Conservation (phyloP, 1,284 basidiomycete genomes). For the Ceratobasidium sp. region DNA sequence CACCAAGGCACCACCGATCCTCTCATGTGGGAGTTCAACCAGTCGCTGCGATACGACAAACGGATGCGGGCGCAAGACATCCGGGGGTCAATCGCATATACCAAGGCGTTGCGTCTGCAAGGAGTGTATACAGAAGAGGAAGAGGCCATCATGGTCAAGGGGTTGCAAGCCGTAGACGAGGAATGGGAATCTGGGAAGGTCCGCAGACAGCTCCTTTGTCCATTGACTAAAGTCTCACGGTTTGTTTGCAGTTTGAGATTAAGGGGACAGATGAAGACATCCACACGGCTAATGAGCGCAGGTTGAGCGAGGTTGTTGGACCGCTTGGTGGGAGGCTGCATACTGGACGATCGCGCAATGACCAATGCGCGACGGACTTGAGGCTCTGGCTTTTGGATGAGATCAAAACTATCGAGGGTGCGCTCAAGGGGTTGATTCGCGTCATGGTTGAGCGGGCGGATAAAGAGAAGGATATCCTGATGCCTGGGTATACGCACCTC, state of each 20-base stretch:
- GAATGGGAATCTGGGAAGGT: conserved; percentile 87
- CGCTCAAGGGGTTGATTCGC: conserved; percentile 80
- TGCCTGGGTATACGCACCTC: conserved; percentile 97
- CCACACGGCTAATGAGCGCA: conserved; percentile 98
- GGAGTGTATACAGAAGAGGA: conserved; percentile 85
- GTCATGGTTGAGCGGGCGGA: conserved; percentile 93
- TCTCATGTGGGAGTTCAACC: conserved; percentile 96
- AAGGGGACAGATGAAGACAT: conserved; percentile 95
- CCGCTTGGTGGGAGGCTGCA: conserved; percentile 92
- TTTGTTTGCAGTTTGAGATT: conserved; percentile 67
- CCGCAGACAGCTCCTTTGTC: conserved; percentile 47
- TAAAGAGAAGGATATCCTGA: conserved; percentile 88
- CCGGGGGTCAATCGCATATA: conserved; percentile 94
- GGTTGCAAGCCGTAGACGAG: conserved; percentile 79
- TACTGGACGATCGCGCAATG: conserved; percentile 95
- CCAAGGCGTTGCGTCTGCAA: conserved; percentile 82
- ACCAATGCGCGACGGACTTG: conserved; percentile 99
- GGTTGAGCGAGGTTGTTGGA: conserved; percentile 93
- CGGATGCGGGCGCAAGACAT: conserved; percentile 95
- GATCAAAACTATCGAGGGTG: conserved; percentile 74
- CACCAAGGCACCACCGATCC: conserved; percentile 47
- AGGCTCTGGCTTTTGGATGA: conserved; percentile 93
- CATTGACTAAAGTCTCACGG: neutral
- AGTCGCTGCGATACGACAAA: conserved; percentile 94
- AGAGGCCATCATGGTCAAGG: conserved; percentile 76